Evolutionary conservation across 2,329 filamentous ascomycete species (phyloP), one percentile per base, ranked within the genome.

Genomic region (Penicillium sp.): DNA sequence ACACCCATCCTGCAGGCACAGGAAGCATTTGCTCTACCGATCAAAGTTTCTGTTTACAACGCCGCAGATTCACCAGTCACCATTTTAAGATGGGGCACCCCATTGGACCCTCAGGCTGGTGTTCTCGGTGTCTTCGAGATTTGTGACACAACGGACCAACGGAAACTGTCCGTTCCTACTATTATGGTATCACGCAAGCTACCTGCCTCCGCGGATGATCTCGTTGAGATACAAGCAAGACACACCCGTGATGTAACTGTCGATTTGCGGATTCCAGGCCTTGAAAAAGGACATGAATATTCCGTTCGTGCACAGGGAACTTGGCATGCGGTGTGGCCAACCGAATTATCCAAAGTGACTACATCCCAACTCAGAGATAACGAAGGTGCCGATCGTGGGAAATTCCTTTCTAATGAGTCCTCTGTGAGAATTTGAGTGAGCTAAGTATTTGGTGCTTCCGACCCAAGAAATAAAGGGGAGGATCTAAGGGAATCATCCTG

Each of bases 291-390:
- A 0, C 67, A 66, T 34, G 63, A 65, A 39, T 76, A 75, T 57
- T 57, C 60, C 2, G 63, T 73, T 7, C 60, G 60, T 29, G 69
- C 68, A 0, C 65, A 64, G 18, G 74, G 74, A 2, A 62, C 58
- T 32, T 75, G 72, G 73, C 70, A 72, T 59, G 65, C 65, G 5
- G 50, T 74, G 7, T 75, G 73, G 72, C 57, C 64, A 12, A 55
- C 54, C 12, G 42, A 56, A 10, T 40, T 62, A 42, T 47, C 60
- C 0, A 61, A 67, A 25, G 63, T 72, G 23, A 65, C 65, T 21
- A 40, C 38, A 38, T 53, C 58, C n/a, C 60, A 68, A 39, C 50
- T 69, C 16, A 45, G 57, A n/a, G 46, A 63, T 13, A 42, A 67
- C 2, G 49, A 50, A 3, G 59, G 57, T 27, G 61, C 59, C 15